phyloP scores from a whole-genome alignment of 2,329 filamentous ascomycete genomes.

The Verticillium klebahnii region DNA sequence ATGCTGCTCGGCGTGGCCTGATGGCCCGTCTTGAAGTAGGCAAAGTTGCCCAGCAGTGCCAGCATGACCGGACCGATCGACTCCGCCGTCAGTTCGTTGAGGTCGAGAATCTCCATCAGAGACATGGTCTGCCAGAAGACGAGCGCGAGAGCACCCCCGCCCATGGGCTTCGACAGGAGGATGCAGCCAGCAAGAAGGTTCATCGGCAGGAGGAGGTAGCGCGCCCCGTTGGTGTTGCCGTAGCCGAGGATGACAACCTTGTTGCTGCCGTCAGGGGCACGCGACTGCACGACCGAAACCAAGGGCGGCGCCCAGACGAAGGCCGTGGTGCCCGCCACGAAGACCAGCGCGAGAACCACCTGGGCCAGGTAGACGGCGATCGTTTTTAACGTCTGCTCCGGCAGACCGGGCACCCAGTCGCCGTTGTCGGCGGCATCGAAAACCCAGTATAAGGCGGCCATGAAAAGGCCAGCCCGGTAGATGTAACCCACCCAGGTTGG shows the following conservation, averaged over 20 bases:
- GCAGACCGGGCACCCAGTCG: constrained; percentile 64
- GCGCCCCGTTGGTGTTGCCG: constrained; percentile 85
- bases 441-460: constrained; percentile 80
- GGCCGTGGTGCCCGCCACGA: constrained; percentile 79
- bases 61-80: constrained; percentile 81
- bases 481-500: constrained; percentile 78
- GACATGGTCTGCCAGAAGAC: constrained; percentile 87
- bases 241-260: constrained; percentile 82
- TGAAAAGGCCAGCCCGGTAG: constrained; percentile 69
- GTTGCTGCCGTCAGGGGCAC: constrained; percentile 37
- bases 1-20: constrained; percentile 83
- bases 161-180: constrained; percentile 91
- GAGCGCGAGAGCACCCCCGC: constrained; percentile 75
- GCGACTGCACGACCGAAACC: constrained; percentile 62
- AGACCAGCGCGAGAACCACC: constrained; percentile 69
- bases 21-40: constrained; percentile 98
- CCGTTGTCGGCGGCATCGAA: constrained; percentile 85
- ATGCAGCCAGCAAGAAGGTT: constrained; percentile 74
- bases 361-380: constrained; percentile 76
- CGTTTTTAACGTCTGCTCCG: constrained; percentile 64
- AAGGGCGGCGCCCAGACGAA: constrained; percentile 85
- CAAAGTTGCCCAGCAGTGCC: constrained; percentile 83
- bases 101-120: constrained; percentile 60
- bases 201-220: constrained; percentile 79
- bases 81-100: constrained; percentile 56